Base-by-base conservation (phyloP, 768 basidiomycete species). In the Rhodotorula diobovata region DNA sequence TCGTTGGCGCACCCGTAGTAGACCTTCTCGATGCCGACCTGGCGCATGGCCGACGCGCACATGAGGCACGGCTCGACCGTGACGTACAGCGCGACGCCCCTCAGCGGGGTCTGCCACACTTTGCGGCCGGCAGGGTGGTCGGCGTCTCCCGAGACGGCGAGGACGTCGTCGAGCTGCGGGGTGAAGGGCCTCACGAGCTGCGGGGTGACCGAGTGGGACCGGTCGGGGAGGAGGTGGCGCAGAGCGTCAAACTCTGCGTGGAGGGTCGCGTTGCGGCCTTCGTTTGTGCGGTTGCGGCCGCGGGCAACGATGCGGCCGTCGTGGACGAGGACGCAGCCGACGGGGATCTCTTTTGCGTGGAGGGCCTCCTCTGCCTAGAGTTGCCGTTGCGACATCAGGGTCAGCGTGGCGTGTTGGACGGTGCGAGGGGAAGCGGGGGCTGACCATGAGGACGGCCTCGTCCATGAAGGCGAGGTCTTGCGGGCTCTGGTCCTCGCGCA, bases 1-100 rank as follows among this genome's bases (percentile, higher is more conserved):
- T 96, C 95, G 80, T 99, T 99, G 32, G 86, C 89, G 80, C 93
- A 95, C 4, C 96, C 96, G 79, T 91, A 98, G 70, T 87, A 90
- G 12, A 97, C 95, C 73, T 89, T 85, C 67, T 87, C 87, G 76
- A 99, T 91, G 25, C 94, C 94, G 72, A 95, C 81, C 81, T 98
- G 96, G 64, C 95, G 86, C 45, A 99, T 85, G 20, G 95, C 96
- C 34, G 91, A 93, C 21, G 93, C 92, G 75, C 96, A 99, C 96
- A 98, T 98, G 80, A 98, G 93, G 81, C 96, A 99, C 0, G 95
- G 96, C 81, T 99, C 95, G 63, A 99, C 96, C 10, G 96, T 99
- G 62, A 98, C 96, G 80, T 98, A 99, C 39, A 98, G 86, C 5
- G 87, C 90, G 32, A 91, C 94, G 18, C 86, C 83, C 1, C 84